Base-by-base conservation (phyloP, 108 stramenopile genomes). In the Cylindrotheca fusiformis region DNA sequence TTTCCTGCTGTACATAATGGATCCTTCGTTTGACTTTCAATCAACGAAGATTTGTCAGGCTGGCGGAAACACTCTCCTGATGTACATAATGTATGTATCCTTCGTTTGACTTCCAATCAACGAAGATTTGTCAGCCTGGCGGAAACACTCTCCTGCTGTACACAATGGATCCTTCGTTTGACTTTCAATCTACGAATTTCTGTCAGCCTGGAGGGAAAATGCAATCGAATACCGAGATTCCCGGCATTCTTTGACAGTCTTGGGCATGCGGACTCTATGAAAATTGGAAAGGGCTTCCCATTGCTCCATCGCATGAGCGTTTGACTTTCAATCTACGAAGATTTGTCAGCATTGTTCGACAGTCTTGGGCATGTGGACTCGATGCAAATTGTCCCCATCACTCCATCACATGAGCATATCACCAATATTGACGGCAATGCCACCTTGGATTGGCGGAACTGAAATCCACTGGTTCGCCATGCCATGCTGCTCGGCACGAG, bases 191-290 rank as follows among this genome's bases (percentile, higher is more conserved):
- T 71, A 18, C 0, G 66, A 46, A 2, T 27, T 28, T 49, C 75
- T 77, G 65, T 81, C 80, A 18, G 72, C 49, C 59, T 81, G 80
- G 0, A 63, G 57, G 61, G 77, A 81, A 53, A 72, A 81, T 22
- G 80, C 80, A 61, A 81, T 59, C 3, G 63, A 65, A 47, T 75
- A 78, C 20, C 81, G 55, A 17, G 77, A 63, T 25, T 26, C 27
- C 12, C 68, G 55, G 4, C 65, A 60, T 24, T 28, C 53, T 58
- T 80, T 65, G 12, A 54, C 80, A 0, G n/a, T 36, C 4, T 54
- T 69, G n/a, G 81, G 81, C 74, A 76, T 61, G 19, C 81, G 64
- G 19, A 82, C 81, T 30, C 81, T 69, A 57, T 82, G 81, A 60
- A 78, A 55, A 52, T 82, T 82, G 12, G 72, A 74, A 55, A 63